Conservation (phyloP, 768 basidiomycete genomes). For the Mycena amicta region DNA sequence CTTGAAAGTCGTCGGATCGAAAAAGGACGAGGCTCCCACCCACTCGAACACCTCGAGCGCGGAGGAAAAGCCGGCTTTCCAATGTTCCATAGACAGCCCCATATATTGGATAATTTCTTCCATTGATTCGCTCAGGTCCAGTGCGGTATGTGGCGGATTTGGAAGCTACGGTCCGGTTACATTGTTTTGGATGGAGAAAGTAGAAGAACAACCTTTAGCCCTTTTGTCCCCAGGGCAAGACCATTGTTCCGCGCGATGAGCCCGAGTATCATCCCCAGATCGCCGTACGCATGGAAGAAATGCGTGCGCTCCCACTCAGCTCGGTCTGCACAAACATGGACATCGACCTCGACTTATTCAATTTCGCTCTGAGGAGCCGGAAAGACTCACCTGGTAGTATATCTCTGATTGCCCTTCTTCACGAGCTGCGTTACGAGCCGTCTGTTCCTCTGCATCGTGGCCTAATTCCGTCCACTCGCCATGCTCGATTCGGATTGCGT, state of each 20-base stretch:
- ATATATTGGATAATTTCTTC: slow-evolving; percentile 56
- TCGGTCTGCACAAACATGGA: slow-evolving; percentile 56
- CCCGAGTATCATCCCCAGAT: slow-evolving; percentile 71
- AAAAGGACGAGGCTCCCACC: slow-evolving; percentile 55
- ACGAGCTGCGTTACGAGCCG: slow-evolving; percentile 25
- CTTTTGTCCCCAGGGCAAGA: slow-evolving; percentile 51
- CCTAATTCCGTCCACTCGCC: slow-evolving; percentile 42
- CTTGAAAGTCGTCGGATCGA: slow-evolving; percentile 44
- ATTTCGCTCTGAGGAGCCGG: neutral
- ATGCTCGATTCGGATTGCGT: slow-evolving; percentile 49
- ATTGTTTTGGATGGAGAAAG: neutral
- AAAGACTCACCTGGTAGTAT: slow-evolving; percentile 43
- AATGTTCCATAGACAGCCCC: slow-evolving; percentile 55
- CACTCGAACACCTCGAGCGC: slow-evolving; percentile 60
- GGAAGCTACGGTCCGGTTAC: slow-evolving; percentile 32
- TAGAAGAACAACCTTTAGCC: slow-evolving; percentile 53
- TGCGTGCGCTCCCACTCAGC: slow-evolving; percentile 52
- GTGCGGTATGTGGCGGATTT: slow-evolving; percentile 45
- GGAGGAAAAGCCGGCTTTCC: slow-evolving; percentile 56
- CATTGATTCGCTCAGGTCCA: slow-evolving; percentile 54
- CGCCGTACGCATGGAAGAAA: slow-evolving; percentile 69
- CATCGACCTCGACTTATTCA: slow-evolving; percentile 52
- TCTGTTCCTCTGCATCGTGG: slow-evolving; percentile 31
- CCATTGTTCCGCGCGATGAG: slow-evolving; percentile 55
- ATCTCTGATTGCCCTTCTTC: slow-evolving; percentile 30